A percentile compares a stretch with the other conserved stretches of the same genome.
Conservation (phyloP, 2,329 filamentous ascomycete species). For the Apiospora marii region DNA sequence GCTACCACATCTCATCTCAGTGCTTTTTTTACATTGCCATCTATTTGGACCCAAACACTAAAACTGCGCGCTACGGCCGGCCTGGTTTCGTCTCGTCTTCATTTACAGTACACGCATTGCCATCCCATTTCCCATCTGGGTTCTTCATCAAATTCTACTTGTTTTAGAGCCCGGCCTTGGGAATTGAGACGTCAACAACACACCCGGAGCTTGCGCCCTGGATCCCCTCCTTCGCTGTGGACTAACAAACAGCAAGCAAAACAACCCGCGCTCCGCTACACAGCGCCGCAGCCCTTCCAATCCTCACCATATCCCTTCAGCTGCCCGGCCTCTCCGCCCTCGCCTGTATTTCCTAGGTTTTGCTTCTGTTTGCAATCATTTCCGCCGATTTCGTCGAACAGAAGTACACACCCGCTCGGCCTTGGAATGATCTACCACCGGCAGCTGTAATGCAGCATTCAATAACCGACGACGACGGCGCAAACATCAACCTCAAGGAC, state of each 20-base stretch:
- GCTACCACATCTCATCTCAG: constrained; percentile 16
- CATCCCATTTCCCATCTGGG: constrained; percentile 4
- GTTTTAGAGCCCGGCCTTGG: constrained; percentile 20
- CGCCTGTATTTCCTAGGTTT: background rate
- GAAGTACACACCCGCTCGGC: constrained; percentile 2
- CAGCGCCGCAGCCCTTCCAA: background rate
- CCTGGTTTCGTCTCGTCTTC: constrained; percentile 6
- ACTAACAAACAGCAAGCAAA: constrained; percentile 10
- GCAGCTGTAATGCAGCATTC: constrained; percentile 41
- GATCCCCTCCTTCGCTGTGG: constrained; percentile 5
- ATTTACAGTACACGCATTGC: constrained; percentile 15
- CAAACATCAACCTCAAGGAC: constrained; percentile 37
- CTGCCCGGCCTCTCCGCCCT: constrained; percentile 1
- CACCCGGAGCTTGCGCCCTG: background rate
- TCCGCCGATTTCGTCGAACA: background rate
- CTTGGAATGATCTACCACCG: constrained; percentile 24
- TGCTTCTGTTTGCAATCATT: constrained; percentile 9
- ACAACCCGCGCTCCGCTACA: background rate
- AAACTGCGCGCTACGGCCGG: constrained; percentile 11
- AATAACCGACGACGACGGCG: constrained; percentile 32
- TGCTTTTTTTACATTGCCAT: constrained; percentile 17
- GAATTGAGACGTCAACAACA: constrained; percentile 11
- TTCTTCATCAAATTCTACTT: constrained; percentile 18
- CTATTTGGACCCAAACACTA: constrained; percentile 17
- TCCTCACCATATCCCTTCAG: background rate